Percentiles rank a stretch among this genome's conserved stretches.
Evolutionary conservation across 1,284 basidiomycete species (phyloP).

Genomic region (Anthracocystis walkeri): DNA sequence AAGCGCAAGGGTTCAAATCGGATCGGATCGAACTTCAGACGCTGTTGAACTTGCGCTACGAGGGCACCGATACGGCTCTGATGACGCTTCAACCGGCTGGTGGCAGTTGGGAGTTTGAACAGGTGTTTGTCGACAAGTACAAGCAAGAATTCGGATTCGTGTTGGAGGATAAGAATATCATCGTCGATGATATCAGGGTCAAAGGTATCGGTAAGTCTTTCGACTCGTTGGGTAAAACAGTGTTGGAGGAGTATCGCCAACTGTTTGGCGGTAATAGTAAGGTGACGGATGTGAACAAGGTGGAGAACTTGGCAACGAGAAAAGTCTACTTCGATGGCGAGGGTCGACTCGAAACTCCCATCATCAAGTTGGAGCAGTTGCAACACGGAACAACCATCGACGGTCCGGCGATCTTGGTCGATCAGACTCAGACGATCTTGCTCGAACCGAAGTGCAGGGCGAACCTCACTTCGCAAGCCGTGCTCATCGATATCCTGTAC

Average conservation of each 20-base stretch:
- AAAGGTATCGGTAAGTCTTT: constrained; percentile 85
- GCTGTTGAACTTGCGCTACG: constrained; percentile 76
- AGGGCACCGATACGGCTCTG: constrained; percentile 85
- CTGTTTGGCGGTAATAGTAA: constrained; percentile 52
- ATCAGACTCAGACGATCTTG: constrained; percentile 91
- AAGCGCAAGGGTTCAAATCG: constrained; percentile 82
- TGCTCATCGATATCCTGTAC: constrained; percentile 58
- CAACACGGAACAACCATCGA: constrained; percentile 78
- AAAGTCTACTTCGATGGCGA: constrained; percentile 82
- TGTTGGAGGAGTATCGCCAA: constrained; percentile 76
- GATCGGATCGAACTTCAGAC: constrained; percentile 80
- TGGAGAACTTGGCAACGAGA: constrained; percentile 70
- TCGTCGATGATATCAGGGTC: constrained; percentile 92
- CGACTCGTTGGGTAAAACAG: constrained; percentile 81
- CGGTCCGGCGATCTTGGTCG: constrained; percentile 90
- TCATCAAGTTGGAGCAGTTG: constrained; percentile 79
- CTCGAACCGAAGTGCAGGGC: constrained; percentile 71
- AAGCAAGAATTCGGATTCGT: constrained; percentile 83
- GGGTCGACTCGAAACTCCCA: constrained; percentile 82
- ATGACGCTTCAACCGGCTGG: constrained; percentile 80
- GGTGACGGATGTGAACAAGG: not conserved
- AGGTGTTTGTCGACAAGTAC: constrained; percentile 76
- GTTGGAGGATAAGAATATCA: constrained; percentile 80
- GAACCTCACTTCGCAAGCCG: constrained; percentile 51
- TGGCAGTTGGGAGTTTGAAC: constrained; percentile 80